Conservation (phyloP, 2,329 filamentous ascomycete species). For the Hansfordia pulvinata region DNA sequence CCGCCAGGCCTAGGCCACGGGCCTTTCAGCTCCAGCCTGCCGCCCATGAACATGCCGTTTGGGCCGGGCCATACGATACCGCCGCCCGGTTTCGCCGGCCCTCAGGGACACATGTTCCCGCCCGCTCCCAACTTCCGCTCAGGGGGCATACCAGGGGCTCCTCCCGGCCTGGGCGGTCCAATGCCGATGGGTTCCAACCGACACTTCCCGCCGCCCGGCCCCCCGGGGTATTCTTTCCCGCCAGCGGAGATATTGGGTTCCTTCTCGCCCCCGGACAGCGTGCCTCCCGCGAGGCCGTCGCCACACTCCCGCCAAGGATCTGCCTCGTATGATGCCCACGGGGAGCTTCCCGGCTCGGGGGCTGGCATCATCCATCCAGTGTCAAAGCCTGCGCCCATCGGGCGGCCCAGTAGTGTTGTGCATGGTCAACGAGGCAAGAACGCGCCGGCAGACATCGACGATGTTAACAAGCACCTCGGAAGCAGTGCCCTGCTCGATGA, state of each 20-base stretch:
- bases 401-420: conserved; percentile 64
- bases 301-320: conserved; percentile 68
- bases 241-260: conserved; percentile 23
- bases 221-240: too few species aligned
- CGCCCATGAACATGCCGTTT: conserved; percentile 44
- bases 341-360: conserved; percentile 14
- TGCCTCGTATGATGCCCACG: conserved; percentile 45
- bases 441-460: conserved; percentile 47
- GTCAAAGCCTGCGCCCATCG: conserved; percentile 73
- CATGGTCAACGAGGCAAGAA: conserved; percentile 29
- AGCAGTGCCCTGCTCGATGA: conserved; percentile 82
- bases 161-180: conserved; percentile 35
- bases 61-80: conserved; percentile 38
- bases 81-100: conserved; percentile 27
- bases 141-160: conserved; percentile 31
- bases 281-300: conserved; percentile 23
- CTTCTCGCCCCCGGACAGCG: too few species aligned
- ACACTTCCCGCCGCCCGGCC: conserved; percentile 45
- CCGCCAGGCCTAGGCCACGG: conserved; percentile 32
- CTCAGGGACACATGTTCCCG: conserved; percentile 30
- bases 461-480: conserved; percentile 67
- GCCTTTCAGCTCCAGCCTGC: conserved; percentile 29
- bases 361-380: conserved; percentile 55
- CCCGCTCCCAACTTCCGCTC: conserved; percentile 28
- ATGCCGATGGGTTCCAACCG: too few species aligned